Conservation (phyloP, 345 rosid species). For the Dipteronia dyeriana region DNA sequence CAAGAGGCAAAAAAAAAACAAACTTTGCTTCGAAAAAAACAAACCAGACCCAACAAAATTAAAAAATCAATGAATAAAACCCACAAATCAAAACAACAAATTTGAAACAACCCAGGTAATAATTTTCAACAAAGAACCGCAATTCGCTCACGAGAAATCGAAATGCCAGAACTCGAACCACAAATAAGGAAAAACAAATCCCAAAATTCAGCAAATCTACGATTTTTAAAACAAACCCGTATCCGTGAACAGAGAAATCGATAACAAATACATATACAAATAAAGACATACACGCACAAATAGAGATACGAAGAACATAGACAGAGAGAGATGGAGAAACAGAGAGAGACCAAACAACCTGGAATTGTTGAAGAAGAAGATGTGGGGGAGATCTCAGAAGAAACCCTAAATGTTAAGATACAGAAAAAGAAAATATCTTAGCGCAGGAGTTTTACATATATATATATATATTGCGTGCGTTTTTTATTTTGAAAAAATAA, state of each 20-base stretch:
- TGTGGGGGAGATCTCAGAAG: not conserved
- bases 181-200: not conserved
- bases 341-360: not conserved
- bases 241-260: conserved; percentile 4
- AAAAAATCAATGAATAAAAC: not conserved
- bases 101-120: conserved; percentile 1
- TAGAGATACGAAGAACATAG: not conserved
- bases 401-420: not conserved
- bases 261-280: not conserved
- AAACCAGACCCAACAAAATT: not conserved
- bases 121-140: not conserved
- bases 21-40: not conserved
- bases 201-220: not conserved
- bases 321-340: not conserved
- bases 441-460: not conserved
- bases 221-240: not conserved
- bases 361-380: not conserved
- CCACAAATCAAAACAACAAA: not conserved
- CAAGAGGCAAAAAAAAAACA: not conserved
- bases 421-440: not conserved
- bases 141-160: not conserved
- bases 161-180: conserved; percentile 21
- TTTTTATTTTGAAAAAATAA: not conserved
- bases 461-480: not conserved
- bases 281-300: not conserved